These are phyloP conservation scores for Didymella pomorum DNA, from an alignment of 2,329 filamentous ascomycete genomes.

Conservation along the genomic window DNA sequence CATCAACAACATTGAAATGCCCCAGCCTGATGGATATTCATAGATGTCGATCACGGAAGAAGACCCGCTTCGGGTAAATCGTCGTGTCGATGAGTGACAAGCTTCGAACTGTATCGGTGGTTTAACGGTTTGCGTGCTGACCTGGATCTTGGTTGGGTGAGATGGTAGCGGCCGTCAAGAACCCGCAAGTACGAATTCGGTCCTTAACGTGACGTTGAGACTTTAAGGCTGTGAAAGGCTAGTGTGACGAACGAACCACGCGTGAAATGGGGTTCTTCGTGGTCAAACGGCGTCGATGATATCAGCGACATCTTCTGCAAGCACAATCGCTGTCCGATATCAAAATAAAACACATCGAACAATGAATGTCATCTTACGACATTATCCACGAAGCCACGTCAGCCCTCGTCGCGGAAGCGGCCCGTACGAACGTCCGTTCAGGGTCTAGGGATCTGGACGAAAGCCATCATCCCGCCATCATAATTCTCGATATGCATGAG, in stretches of 20 bases:
- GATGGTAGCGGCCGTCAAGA: slow-evolving; percentile 13
- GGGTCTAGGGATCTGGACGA: slow-evolving; percentile 5
- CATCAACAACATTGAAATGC: slow-evolving; percentile 5
- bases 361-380: not conserved
- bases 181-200: slow-evolving; percentile 7
- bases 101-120: slow-evolving; percentile 22
- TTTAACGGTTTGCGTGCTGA: slow-evolving; percentile 20
- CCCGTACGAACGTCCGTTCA: slow-evolving; percentile 7
- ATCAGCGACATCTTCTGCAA: not conserved
- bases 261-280: not conserved
- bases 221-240: not conserved
- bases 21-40: slow-evolving; percentile 15
- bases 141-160: slow-evolving; percentile 12
- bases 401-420: slow-evolving; percentile 20
- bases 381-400: slow-evolving; percentile 7
- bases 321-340: not conserved
- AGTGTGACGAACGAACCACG: not conserved
- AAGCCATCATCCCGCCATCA: not conserved
- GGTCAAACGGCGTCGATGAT: not conserved
- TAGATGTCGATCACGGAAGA: slow-evolving; percentile 20
- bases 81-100: slow-evolving; percentile 6
- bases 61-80: slow-evolving; percentile 12
- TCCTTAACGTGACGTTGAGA: slow-evolving; percentile 12
- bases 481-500: slow-evolving; percentile 6
- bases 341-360: not conserved